phyloP scores from a whole-genome alignment of 169 alveolate genomes.

The Plasmodium gallinaceum region DNA sequence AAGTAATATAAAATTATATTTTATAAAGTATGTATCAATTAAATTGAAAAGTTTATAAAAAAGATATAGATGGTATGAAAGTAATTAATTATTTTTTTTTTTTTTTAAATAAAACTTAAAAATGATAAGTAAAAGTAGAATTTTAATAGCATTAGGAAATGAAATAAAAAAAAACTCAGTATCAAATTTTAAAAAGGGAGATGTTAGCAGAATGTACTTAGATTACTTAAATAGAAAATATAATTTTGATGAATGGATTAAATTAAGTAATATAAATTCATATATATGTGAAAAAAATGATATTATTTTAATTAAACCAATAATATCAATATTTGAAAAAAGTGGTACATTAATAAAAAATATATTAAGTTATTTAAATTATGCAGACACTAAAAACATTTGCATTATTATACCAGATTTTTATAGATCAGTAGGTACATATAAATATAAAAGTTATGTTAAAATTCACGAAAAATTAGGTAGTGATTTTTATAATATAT shows the following conservation, averaged over 20 bases:
- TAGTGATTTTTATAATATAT: conserved; percentile 58
- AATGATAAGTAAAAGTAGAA: conserved; percentile 9
- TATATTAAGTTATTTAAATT: conserved; percentile 51
- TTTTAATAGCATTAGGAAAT: conserved; percentile 57
- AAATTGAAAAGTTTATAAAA: no score
- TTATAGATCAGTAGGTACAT: conserved; percentile 70
- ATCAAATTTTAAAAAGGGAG: conserved; percentile 34
- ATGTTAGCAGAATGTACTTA: conserved; percentile 41
- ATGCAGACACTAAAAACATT: conserved; percentile 40
- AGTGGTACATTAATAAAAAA: conserved; percentile 42
- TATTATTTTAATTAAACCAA: conserved; percentile 51
- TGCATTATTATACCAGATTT: conserved; percentile 65
- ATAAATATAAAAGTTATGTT: conserved; percentile 46
- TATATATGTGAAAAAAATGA: conserved; percentile 39
- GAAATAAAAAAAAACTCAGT: conserved; percentile 30
- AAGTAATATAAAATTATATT: no score
- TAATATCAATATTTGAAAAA: conserved; percentile 7
- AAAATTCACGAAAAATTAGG: conserved; percentile 65
- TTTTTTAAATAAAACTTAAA: no score
- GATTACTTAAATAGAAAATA: conserved; percentile 31
- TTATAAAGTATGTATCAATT: no score
- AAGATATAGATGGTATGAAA: no score
- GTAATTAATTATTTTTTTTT: no score
- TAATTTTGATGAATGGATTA: conserved; percentile 56
- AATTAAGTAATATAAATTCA: conserved; percentile 50